phyloP scores from a whole-genome alignment of 2,329 filamentous ascomycete species.

The Fusarium udum region DNA sequence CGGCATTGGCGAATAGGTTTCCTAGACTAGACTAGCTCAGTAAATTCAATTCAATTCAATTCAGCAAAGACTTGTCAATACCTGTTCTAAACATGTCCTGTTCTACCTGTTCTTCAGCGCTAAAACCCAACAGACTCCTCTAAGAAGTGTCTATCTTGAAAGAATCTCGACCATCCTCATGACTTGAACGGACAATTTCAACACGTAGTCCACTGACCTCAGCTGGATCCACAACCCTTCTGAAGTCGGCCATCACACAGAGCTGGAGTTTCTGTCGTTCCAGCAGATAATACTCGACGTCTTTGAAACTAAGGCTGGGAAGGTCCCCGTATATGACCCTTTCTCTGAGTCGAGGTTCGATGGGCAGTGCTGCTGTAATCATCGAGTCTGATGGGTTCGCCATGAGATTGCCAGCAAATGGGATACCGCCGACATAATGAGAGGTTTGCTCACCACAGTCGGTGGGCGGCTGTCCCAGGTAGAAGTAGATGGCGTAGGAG shows the following conservation, averaged over 20 bases:
- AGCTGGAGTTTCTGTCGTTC: conserved; percentile 48
- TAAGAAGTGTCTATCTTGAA: conserved; percentile 32
- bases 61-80: not conserved
- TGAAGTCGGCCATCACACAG: conserved; percentile 43
- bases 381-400: not conserved
- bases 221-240: conserved; percentile 38
- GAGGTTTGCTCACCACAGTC: not conserved
- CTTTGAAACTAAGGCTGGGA: not conserved
- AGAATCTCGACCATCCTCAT: not conserved
- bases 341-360: not conserved
- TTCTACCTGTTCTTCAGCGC: not conserved
- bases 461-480: not conserved
- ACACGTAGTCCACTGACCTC: conserved; percentile 45
- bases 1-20: not conserved
- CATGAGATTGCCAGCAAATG: not conserved
- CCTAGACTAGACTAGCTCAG: not conserved
- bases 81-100: not conserved
- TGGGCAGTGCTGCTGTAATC: not conserved
- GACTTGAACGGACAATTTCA: conserved; percentile 44
- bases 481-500: not conserved
- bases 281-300: conserved; percentile 54
- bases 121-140: not conserved
- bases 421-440: not conserved
- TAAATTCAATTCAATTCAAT: not conserved
- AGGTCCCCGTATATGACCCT: not conserved